A percentile compares a stretch with the other conserved stretches of the same genome.
Conservation (phyloP, 1,139 yeast genomes). For the Yamadazyma aaseri region DNA sequence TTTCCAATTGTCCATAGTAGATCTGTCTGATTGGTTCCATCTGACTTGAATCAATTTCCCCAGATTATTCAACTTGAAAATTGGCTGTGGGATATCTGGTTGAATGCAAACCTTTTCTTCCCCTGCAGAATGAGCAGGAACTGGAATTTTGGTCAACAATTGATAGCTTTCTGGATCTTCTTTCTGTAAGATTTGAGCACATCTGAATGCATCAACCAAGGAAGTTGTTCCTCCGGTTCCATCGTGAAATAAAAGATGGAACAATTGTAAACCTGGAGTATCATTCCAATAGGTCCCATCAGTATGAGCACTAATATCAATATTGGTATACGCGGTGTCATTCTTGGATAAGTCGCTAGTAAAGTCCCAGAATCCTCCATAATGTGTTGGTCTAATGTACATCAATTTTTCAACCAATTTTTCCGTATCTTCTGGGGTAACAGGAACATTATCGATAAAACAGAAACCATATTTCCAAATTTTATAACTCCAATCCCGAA, state of each 20-base stretch:
- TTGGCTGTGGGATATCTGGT: constrained; percentile 60
- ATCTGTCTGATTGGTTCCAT: constrained; percentile 76
- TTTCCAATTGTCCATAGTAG: constrained; percentile 60
- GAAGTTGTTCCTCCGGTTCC: constrained; percentile 77
- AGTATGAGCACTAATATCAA: constrained; percentile 67
- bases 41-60: constrained; percentile 65
- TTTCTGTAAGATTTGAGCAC: constrained; percentile 52
- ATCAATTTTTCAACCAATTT: constrained; percentile 58
- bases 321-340: constrained; percentile 74
- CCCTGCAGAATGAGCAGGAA: constrained; percentile 81
- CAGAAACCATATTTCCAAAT: constrained; percentile 64
- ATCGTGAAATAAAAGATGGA: constrained; percentile 64
- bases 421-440: constrained; percentile 60
- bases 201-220: constrained; percentile 66
- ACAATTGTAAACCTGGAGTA: constrained; percentile 72
- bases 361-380: constrained; percentile 83
- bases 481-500: constrained; percentile 59
- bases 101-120: constrained; percentile 67
- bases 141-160: constrained; percentile 48
- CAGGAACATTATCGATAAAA: constrained; percentile 63
- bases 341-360: constrained; percentile 69
- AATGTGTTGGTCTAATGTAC: constrained; percentile 70
- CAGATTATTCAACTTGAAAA: constrained; percentile 54
- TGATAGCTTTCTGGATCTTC: constrained; percentile 56
- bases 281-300: constrained; percentile 82